Evolutionary conservation across 768 basidiomycete species (phyloP).

Genomic region (Pleurotus giganteus): DNA sequence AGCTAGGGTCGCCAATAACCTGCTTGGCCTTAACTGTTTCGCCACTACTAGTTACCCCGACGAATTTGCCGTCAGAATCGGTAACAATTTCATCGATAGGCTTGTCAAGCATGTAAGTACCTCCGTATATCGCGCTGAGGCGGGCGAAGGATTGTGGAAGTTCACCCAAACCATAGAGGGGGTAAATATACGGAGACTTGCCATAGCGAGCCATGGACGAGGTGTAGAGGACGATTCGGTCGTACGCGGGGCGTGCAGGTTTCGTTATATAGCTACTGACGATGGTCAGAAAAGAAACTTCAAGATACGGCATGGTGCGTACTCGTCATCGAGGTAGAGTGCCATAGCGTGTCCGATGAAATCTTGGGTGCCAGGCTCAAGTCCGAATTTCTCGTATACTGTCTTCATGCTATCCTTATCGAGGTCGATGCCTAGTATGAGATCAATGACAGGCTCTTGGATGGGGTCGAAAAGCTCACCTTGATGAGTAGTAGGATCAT

Average conservation of each 20-base stretch:
- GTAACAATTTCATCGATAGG: constrained; percentile 87
- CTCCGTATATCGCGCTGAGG: constrained; percentile 97
- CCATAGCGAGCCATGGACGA: constrained; percentile 99
- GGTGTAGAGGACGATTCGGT: constrained; percentile 96
- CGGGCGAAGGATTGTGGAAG: constrained; percentile 98
- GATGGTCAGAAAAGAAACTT: not conserved
- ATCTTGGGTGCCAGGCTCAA: constrained; percentile 97
- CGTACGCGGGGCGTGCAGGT: constrained; percentile 85
- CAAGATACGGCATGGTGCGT: constrained; percentile 29
- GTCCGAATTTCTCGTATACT: constrained; percentile 95
- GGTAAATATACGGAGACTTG: constrained; percentile 99
- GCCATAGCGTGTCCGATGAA: constrained; percentile 99
- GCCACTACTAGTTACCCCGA: constrained; percentile 84
- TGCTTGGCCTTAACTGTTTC: constrained; percentile 97
- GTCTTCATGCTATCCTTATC: constrained; percentile 91
- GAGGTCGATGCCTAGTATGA: constrained; percentile 69
- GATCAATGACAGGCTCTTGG: constrained; percentile 3
- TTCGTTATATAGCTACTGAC: constrained; percentile 84
- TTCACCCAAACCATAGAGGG: constrained; percentile 97
- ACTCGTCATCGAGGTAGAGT: constrained; percentile 97
- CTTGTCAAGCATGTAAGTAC: constrained; percentile 99
- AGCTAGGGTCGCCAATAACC: constrained; percentile 97
- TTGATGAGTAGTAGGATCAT: constrained; percentile 95
- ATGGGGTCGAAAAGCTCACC: constrained; percentile 42
- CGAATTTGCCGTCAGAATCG: constrained; percentile 82